phyloP scores from a whole-genome alignment of 2,329 filamentous ascomycete species.

The Dothideomycetes sp. region DNA sequence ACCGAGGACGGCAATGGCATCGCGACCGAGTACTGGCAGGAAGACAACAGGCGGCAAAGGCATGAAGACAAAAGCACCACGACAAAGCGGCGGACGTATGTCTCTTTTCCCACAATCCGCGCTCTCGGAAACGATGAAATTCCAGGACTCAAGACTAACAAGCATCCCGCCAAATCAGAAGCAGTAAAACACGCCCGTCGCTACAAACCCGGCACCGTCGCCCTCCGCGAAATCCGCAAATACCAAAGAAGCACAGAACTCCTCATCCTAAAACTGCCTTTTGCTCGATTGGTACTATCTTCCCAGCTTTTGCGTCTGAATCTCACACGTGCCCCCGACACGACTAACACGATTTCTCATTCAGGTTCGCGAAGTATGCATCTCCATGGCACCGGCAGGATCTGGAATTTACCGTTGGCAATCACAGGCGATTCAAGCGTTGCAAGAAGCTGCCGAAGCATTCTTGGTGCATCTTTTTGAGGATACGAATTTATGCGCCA shows the following conservation, averaged over 20 bases:
- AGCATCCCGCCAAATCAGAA: background rate
- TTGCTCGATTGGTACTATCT: constrained; percentile 72
- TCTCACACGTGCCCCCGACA: background rate
- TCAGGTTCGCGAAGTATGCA: constrained; percentile 78
- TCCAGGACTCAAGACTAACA: too few species aligned
- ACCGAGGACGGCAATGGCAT: constrained; percentile 8
- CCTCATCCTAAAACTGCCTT: constrained; percentile 92
- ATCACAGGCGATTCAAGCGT: constrained; percentile 90
- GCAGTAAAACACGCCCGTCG: constrained; percentile 25
- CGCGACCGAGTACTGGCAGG: constrained; percentile 21
- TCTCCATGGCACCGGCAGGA: constrained; percentile 73
- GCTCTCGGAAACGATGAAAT: too few species aligned
- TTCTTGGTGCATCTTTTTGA: constrained; percentile 98
- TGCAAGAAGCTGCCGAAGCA: constrained; percentile 97
- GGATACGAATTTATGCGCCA: constrained; percentile 96
- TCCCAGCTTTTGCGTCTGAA: background rate
- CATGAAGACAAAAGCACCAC: constrained; percentile 9
- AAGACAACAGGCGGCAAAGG: constrained; percentile 15
- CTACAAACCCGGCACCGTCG: constrained; percentile 64
- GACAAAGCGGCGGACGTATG: background rate
- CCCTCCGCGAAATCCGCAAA: constrained; percentile 95
- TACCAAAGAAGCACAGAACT: constrained; percentile 98
- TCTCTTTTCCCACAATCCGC: background rate
- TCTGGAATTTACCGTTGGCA: constrained; percentile 79
- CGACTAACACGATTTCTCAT: background rate